Conservation (phyloP, 148 eudicot genomes). For the Vaccinium myrtillus region DNA sequence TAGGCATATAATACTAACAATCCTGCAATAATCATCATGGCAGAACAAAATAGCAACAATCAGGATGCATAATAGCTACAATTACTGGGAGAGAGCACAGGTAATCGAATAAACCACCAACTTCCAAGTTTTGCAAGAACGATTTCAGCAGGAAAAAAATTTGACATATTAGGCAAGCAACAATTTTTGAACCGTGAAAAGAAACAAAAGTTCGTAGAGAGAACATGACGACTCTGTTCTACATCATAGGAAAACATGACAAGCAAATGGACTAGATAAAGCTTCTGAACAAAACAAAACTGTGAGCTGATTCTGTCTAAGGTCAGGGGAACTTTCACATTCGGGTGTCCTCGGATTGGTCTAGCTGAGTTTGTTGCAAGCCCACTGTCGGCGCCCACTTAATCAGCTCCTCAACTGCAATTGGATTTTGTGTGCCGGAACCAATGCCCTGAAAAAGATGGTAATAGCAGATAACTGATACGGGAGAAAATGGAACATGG, state of each 20-base stretch:
- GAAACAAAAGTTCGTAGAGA: neutral
- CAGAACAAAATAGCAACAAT: neutral
- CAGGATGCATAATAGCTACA: neutral
- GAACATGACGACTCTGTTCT: neutral
- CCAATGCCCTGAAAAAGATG: neutral
- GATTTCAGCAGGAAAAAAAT: neutral
- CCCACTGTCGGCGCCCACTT: neutral
- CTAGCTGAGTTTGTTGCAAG: neutral
- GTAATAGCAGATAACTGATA: neutral
- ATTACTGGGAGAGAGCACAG: neutral
- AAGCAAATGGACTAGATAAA: neutral
- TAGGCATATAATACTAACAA: neutral
- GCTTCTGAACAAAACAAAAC: neutral
- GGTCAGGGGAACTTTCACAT: neutral
- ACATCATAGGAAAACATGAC: neutral
- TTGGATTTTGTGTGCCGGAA: neutral
- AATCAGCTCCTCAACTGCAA: neutral
- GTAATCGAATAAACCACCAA: neutral
- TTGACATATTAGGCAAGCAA: neutral
- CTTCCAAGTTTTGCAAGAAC: constrained; percentile 1
- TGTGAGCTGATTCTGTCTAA: neutral
- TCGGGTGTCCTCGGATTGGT: neutral
- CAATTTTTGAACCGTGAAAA: neutral
- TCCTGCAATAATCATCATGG: neutral
- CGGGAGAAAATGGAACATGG: neutral